Percentiles rank a stretch among this genome's conserved stretches.
phyloP scores from a whole-genome alignment of 495 filamentous ascomycete species.

The Aspergillus campestris region DNA sequence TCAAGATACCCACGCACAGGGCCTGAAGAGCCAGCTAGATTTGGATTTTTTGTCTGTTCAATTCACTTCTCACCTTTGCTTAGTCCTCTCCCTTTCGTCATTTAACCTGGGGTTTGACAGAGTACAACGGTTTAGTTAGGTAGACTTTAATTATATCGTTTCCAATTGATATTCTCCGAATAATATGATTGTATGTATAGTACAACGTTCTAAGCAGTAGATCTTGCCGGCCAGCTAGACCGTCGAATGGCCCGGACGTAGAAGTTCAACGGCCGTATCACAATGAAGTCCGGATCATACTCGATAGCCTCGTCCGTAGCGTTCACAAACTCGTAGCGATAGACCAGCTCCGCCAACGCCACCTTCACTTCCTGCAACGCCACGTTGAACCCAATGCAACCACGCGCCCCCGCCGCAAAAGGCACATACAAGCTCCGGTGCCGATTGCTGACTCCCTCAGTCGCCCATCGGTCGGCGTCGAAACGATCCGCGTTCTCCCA shows the following conservation, averaged over 20 bases:
- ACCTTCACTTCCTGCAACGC: conserved; percentile 46
- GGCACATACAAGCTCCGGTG: conserved; percentile 40
- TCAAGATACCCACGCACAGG: no score
- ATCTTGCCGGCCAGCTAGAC: no score
- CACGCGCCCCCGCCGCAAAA: conserved; percentile 40
- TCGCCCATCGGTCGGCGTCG: conserved; percentile 47
- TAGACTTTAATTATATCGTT: no score
- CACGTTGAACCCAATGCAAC: conserved; percentile 52
- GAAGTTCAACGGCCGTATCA: conserved; percentile 45
- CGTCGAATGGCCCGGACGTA: conserved; percentile 33
- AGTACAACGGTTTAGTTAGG: no score
- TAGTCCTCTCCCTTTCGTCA: no score
- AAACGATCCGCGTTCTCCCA: conserved; percentile 45
- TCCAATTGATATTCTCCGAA: no score
- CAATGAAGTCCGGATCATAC: conserved; percentile 48
- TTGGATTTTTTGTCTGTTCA: no score
- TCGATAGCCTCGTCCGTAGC: conserved; percentile 32
- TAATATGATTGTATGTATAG: no score
- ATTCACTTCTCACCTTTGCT: no score
- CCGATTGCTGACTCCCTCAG: conserved; percentile 35
- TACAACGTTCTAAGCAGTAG: no score
- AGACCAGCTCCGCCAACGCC: conserved; percentile 41
- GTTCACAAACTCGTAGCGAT: conserved; percentile 39
- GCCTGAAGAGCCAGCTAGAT: no score
- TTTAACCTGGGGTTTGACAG: no score